These are phyloP conservation scores for Albifimbria verrucaria DNA, from an alignment of 2,329 filamentous ascomycete species.

Conservation along the genomic window DNA sequence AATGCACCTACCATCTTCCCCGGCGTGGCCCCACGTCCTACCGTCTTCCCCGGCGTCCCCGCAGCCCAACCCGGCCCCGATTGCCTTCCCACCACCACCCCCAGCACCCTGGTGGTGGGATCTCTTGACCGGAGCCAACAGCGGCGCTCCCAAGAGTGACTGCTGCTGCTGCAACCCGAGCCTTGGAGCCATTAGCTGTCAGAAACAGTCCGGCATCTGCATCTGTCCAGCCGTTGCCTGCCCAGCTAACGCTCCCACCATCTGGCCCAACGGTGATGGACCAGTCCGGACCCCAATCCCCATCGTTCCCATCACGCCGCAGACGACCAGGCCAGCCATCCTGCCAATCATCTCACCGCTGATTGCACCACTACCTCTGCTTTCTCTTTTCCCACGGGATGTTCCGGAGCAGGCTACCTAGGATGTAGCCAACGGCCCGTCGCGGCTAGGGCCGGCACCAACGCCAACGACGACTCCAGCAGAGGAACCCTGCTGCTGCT, in stretches of 20 bases:
- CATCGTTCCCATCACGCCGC: background rate
- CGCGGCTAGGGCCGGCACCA: constrained; percentile 2
- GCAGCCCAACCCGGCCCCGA: background rate
- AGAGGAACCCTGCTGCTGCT: constrained; percentile 18
- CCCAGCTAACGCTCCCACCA: constrained; percentile 10
- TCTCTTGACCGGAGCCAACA: background rate
- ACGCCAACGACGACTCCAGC: background rate
- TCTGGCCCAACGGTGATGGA: constrained; percentile 1
- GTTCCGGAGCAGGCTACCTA: too few species aligned
- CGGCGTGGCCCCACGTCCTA: too few species aligned
- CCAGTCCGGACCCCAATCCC: too few species aligned
- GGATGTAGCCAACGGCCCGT: too few species aligned
- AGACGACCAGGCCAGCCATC: background rate
- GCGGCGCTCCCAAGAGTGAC: constrained; percentile 2
- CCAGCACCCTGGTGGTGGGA: background rate
- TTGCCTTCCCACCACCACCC: background rate
- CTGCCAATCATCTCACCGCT: too few species aligned
- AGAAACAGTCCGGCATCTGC: constrained; percentile 8
- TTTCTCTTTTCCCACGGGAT: too few species aligned
- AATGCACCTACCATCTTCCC: too few species aligned
- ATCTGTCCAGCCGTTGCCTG: constrained; percentile 19
- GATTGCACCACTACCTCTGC: too few species aligned
- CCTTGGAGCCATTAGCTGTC: constrained; percentile 11
- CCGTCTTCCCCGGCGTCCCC: constrained; percentile 8
- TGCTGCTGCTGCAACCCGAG: constrained; percentile 21